Evolutionary conservation across 2,329 filamentous ascomycete genomes (phyloP), one percentile per base, ranked within the genome.

Genomic region (Xylariales sp.): DNA sequence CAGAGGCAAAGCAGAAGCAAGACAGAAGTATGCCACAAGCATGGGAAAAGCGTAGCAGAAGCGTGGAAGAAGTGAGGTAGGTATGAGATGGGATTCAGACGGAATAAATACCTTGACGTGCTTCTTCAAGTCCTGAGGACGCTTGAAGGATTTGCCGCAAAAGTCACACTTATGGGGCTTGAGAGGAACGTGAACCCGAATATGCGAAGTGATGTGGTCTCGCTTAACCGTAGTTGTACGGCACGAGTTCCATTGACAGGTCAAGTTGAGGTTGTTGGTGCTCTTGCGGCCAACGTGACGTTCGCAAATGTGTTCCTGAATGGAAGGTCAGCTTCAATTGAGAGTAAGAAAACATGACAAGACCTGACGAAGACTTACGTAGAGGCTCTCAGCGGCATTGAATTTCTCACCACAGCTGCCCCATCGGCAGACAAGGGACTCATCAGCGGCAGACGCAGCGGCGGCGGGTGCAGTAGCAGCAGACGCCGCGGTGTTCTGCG

Each of bases 141-240:
- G 86, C 80, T 98, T 98, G 78, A 98, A 98, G 2, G 90, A 90
- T 74, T 98, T 98, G 61, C 88, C 88, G 61, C 93, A 98, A 69
- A 96, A 95, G 62, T 96, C 90, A 66, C 93, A 98, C 69, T 96
- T 97, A 73, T 98, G 93, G 52, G 93, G 93, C 76, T 98, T 98
- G 47, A 98, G 74, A 1, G 93, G 93, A n/a, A 98, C 91, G 64
- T 98, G 93, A 40, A 97, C 93, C 51, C 93, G 88, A 56, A 98
- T 96, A 68, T 98, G 93, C 38, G 93, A 97, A 38, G 93, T 98
- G 67, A 98, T 98, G 70, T 98, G 93, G 59, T 97, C 93, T 57
- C 93, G 88, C 77, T 98, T 97, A 63, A 97, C 91, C 2, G 91
- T 97, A 35, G 90, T 96, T 16, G 91, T 97, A 49, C 89, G 83